Evolutionary conservation across 306 rosid species (phyloP).

Genomic region (Sechiopsis laciniata): DNA sequence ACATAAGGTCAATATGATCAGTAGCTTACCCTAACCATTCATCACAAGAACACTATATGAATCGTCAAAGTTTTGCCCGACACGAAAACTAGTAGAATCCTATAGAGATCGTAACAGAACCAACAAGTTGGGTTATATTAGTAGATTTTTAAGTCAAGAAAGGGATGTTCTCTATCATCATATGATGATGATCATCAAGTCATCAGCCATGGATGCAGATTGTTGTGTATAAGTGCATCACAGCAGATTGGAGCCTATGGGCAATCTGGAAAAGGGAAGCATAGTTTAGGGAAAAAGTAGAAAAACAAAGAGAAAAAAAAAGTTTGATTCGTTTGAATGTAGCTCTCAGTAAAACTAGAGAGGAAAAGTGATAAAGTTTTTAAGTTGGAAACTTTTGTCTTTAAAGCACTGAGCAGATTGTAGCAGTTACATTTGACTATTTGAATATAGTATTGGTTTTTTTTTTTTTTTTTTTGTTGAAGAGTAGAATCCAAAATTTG

Average conservation of each 20-base stretch:
- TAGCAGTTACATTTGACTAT: slow-evolving; percentile 29
- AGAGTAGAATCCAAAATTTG: slow-evolving; percentile 66
- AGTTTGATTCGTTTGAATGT: background rate
- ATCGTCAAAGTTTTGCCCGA: slow-evolving; percentile 9
- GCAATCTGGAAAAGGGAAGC: background rate
- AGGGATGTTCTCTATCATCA: background rate
- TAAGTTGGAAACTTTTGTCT: background rate
- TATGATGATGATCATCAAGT: background rate
- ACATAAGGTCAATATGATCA: slow-evolving; percentile 11
- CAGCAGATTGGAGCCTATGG: slow-evolving; percentile 18
- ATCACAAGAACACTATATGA: slow-evolving; percentile 4
- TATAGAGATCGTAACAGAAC: background rate
- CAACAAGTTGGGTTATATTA: background rate
- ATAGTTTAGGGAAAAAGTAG: background rate
- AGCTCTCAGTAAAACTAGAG: slow-evolving; percentile 11
- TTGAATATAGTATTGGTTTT: slow-evolving; percentile 6
- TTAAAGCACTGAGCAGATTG: slow-evolving; percentile 17
- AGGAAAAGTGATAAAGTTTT: slow-evolving; percentile 8
- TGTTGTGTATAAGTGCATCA: slow-evolving; percentile 8
- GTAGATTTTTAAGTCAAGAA: background rate
- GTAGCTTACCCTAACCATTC: slow-evolving; percentile 13
- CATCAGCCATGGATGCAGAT: slow-evolving; percentile 8
- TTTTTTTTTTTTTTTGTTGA: slow-evolving; percentile 9
- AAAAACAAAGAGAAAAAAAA: background rate
- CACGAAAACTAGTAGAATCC: background rate